Evolutionary conservation across 129 eudicot species (phyloP), one percentile per base, ranked within the genome.

Genomic region (Cynara cardunculus): DNA sequence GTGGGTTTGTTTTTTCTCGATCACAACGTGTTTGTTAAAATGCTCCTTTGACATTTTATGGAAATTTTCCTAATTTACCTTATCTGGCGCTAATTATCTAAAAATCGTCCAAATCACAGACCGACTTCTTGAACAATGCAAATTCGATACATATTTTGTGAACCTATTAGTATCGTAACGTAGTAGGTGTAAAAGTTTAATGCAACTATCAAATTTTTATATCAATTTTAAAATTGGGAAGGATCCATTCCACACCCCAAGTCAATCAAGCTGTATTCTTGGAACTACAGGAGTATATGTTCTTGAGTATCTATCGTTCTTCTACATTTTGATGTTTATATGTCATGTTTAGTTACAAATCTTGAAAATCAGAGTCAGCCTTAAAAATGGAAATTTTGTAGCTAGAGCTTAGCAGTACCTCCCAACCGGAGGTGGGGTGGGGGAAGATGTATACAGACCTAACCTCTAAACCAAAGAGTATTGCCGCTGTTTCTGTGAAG

Each of bases 1-100:
- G 99, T 95, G 78, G 78, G 97, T 84, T 68, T 65, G 70, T 28
- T 49, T 80, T 34, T 59, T 77, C 27, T 71, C 65, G 78, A 61
- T 76, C 74, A 62, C 69, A 28, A 83, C 7, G 7, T 77, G 82
- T 83, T 77, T 28, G 82, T 12, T 83, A 59, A 83, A 83, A 83
- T 83, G 82, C 79, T 18, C 21, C 72, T 26, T 39, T 77, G 44
- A 10, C 5, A 1, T 71, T 65, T 71, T 75, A 5, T 73, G 2
- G 41, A 11, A 4, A 3, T 76, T 69, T 32, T 28, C 13, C 7
- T 59, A 14, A 4, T 39, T 71, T 59, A 31, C 9, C 14, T 80
- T 59, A 32, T 74, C 39, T 46, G 30, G 64, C 0, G 46, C 18
- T 61, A 6, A 14, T 59, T 14, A 13, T 75, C 7, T 68, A 35